phyloP scores from a whole-genome alignment of 1,284 basidiomycete species.

The Ganoderma sinense region DNA sequence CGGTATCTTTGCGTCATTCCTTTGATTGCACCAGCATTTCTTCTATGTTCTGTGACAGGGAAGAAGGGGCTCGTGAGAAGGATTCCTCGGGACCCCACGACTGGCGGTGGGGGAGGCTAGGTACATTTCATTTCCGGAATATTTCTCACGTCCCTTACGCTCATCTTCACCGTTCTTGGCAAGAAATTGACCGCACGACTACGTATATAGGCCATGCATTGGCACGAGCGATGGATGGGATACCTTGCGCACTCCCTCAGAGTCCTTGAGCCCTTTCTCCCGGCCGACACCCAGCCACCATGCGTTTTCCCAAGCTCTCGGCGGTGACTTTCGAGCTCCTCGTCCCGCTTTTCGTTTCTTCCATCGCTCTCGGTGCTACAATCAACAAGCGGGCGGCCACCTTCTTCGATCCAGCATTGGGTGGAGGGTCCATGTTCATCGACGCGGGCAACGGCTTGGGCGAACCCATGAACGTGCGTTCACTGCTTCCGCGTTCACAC shows the following conservation, averaged over 20 bases:
- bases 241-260: background rate
- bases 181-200: background rate
- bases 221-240: background rate
- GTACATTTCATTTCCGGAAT: background rate
- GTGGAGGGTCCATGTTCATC: slow-evolving; percentile 64
- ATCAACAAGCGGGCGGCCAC: slow-evolving; percentile 25
- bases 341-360: background rate
- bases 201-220: background rate
- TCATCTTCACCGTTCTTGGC: background rate
- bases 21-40: background rate
- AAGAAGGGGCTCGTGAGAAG: background rate
- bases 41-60: background rate
- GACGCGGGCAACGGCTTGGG: slow-evolving; percentile 56
- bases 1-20: background rate
- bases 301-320: background rate
- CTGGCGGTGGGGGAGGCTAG: background rate
- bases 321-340: background rate
- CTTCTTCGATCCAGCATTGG: slow-evolving; percentile 52
- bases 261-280: background rate
- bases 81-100: background rate
- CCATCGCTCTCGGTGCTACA: background rate
- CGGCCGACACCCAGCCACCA: background rate
- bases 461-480: slow-evolving; percentile 72
- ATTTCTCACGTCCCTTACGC: background rate
- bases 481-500: background rate